A percentile compares a stretch with the other conserved stretches of the same genome.
Conservation (phyloP, 2,329 filamentous ascomycete species). For the Calonectria montana region DNA sequence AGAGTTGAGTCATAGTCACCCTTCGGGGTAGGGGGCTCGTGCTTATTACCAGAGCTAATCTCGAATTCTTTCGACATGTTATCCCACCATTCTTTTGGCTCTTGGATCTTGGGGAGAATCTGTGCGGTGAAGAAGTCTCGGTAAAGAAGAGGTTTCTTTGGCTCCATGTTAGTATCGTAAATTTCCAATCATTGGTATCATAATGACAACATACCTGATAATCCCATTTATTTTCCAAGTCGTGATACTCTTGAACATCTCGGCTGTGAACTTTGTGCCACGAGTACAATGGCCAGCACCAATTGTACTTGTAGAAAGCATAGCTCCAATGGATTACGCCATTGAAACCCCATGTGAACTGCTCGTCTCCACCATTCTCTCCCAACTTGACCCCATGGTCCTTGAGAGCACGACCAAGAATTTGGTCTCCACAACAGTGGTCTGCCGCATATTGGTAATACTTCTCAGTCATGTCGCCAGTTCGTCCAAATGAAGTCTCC, state of each 20-base stretch:
- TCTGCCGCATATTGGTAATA: constrained; percentile 37
- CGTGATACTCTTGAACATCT: constrained; percentile 37
- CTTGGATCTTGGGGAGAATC: constrained; percentile 32
- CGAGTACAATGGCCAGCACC: constrained; percentile 39
- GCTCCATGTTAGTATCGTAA: neutral
- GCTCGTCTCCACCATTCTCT: constrained; percentile 39
- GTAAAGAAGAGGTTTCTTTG: constrained; percentile 35
- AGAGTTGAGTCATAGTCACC: constrained; percentile 21
- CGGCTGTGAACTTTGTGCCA: constrained; percentile 42
- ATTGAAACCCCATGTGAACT: constrained; percentile 42
- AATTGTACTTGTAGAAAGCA: constrained; percentile 35
- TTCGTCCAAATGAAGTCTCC: constrained; percentile 36
- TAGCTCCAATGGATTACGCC: constrained; percentile 39
- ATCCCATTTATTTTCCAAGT: constrained; percentile 38
- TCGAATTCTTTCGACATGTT: constrained; percentile 35
- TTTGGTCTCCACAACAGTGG: constrained; percentile 42
- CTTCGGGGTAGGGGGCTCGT: constrained; percentile 23
- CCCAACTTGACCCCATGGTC: constrained; percentile 38
- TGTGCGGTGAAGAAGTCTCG: constrained; percentile 37
- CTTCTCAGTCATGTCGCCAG: constrained; percentile 30
- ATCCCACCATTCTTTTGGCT: constrained; percentile 38
- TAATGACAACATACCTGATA: constrained; percentile 21
- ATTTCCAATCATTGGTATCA: neutral
- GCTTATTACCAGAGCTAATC: constrained; percentile 35
- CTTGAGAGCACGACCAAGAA: constrained; percentile 33